Evolutionary conservation across 495 filamentous ascomycete genomes (phyloP), one percentile per base, ranked within the genome.

Genomic region (Talaromyces nanjingensis): DNA sequence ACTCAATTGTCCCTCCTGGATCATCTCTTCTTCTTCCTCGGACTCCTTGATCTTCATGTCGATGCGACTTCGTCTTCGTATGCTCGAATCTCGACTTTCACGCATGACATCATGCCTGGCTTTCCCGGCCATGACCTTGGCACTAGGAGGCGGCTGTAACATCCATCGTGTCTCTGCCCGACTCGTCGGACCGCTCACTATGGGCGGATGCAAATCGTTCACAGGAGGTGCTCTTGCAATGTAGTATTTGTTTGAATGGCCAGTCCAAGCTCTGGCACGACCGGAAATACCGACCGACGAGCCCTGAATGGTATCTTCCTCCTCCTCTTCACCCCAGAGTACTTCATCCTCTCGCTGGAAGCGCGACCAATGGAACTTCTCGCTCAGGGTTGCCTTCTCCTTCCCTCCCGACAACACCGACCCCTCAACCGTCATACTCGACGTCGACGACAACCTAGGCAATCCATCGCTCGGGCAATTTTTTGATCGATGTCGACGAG

Each of bases 271-370:
- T 55, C 73, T 72, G 34, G 73, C 78, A 24, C 79, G 73, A 53
- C 81, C 83, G n/a, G 80, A 79, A 52, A 87, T 73, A 11, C 83
- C 79, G 60, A 81, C 74, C 0, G 81, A 81, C 2, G 79, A 79
- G n/a, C 80, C 81, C 62, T 74, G 74, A 64, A 74, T 67, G 39
- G 22, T n/a, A 6, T 52, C 24, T 72, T 73, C 69, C 62, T 68
- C 42, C 8, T 69, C 49, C 24, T 77, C 71, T 14, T 67, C 42
- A 20, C 90, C 89, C 91, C 91, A 94, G 16, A 93, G 80, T 49
- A 86, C 84, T 71, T 96, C 91, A 67, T 96, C 91, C 68, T 92
- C 89, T 37, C 92, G 82, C 71, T 96, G 91, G 71, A 92, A 89
- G 45, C 87, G 84, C 74, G 84, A 86, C 34, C 79, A 78, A 67